Base-by-base conservation (phyloP, 1,284 basidiomycete species). In the Naganishia sp. region DNA sequence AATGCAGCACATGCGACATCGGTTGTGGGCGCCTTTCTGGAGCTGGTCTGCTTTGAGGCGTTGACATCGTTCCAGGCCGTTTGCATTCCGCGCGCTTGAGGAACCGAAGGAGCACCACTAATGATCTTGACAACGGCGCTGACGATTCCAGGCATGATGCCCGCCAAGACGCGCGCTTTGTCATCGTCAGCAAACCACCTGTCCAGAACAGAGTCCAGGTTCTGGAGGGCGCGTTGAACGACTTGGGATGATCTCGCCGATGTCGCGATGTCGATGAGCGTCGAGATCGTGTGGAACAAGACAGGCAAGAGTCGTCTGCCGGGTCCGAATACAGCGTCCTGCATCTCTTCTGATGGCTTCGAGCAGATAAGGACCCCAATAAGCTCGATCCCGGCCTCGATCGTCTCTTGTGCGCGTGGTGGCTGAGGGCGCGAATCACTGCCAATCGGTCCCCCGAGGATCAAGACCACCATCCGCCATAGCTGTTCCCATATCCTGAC, bases 261-360 rank as follows among this genome's bases (percentile, higher is more conserved):
- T 82, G 81, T 0, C 18, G 74, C 55, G 15, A 77, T 70, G 15
- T 76, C 78, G 55, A 94, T 81, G 11, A 93, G 81, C 2, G 87
- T 84, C 69, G 90, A 87, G 59, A 95, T 78, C 2, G 88, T 90
- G 77, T 91, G 90, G 13, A 92, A 93, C 42, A 94, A 80, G 39
- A 94, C 83, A 2, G 94, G 89, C 45, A 89, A 80, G 71, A 92
- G 71, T 1, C 54, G 48, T 36, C n/a, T 33, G 21, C 18, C 28
- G 3, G 57, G 28, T 39, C 64, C 48, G 48, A 70, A 43, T 78
- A 80, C 69, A 13, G 59, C 46, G 56, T 81, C 82, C 0, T 84
- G 85, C 83, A 59, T 80, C 73, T 74, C 83, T 77, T 66, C 86
- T 78, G 69, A 82, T 75, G 49, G 79, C 70, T 46, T 13, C n/a